phyloP scores from a whole-genome alignment of 2,329 filamentous ascomycete species.

The Calonectria henricotiae region DNA sequence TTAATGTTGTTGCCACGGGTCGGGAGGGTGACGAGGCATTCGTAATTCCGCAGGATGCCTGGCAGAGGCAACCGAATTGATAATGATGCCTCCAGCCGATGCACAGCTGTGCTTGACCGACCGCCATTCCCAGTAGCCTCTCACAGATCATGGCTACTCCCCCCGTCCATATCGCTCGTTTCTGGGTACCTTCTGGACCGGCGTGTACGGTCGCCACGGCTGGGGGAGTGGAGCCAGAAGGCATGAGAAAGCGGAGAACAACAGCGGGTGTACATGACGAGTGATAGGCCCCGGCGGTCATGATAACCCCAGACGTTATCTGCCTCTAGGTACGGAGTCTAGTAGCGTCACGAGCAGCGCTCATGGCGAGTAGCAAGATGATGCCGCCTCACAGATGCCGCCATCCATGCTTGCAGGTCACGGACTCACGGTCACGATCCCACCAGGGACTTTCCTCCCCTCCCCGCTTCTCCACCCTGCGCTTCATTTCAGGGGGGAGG shows the following conservation, averaged over 20 bases:
- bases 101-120: constrained; percentile 2
- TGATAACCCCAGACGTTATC: constrained; percentile 47
- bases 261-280: constrained; percentile 27
- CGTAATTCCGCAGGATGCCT: constrained; percentile 6
- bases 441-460: constrained; percentile 25
- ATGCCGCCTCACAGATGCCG: constrained; percentile 50
- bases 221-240: constrained; percentile 24
- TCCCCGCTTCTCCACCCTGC: constrained; percentile 23
- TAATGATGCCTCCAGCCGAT: constrained; percentile 13
- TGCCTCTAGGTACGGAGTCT: constrained; percentile 47
- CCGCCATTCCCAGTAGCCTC: constrained; percentile 17
- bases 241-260: constrained; percentile 29
- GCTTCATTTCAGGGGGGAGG: neutral
- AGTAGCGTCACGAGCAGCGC: constrained; percentile 35
- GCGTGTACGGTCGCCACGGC: constrained; percentile 17
- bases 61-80: constrained; percentile 1
- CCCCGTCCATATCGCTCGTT: constrained; percentile 7
- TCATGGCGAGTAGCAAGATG: constrained; percentile 33
- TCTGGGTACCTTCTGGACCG: constrained; percentile 22
- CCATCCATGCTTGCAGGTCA: constrained; percentile 50
- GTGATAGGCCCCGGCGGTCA: constrained; percentile 44
- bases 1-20: neutral
- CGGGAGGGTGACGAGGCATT: neutral
- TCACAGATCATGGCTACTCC: neutral
- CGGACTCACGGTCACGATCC: constrained; percentile 50